Conservation (phyloP, 2,329 filamentous ascomycete genomes). For the Xenosphaeropsis pyriputrescens region DNA sequence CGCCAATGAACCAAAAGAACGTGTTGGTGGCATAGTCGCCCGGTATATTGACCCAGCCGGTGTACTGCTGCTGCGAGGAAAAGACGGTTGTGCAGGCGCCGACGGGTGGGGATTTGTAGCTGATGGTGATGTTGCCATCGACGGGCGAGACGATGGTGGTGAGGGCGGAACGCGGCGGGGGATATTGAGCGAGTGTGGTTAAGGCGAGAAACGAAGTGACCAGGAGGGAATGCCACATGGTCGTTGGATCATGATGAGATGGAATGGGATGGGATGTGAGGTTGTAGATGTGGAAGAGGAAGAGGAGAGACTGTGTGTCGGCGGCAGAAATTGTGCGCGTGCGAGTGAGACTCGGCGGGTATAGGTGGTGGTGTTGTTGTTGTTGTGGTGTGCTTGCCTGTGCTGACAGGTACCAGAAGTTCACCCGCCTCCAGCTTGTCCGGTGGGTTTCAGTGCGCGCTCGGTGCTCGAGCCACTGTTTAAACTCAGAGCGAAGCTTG, state of each 20-base stretch:
- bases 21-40: conserved; percentile 33
- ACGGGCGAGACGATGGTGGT: conserved; percentile 47
- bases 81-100: conserved; percentile 54
- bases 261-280: no score
- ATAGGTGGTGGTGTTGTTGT: no score
- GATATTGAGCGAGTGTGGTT: conserved; percentile 18
- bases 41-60: conserved; percentile 52
- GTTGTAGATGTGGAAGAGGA: no score
- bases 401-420: no score
- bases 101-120: conserved; percentile 45
- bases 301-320: no score
- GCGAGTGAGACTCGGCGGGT: no score
- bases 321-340: no score
- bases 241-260: background rate
- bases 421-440: no score
- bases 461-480: no score
- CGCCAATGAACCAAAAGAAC: conserved; percentile 32
- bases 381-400: no score
- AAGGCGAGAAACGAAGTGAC: background rate
- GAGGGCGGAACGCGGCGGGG: conserved; percentile 23
- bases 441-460: no score
- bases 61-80: conserved; percentile 50
- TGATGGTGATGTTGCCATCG: conserved; percentile 47
- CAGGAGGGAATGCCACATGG: background rate
- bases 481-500: no score